These are phyloP conservation scores for Metarhizium album DNA, from an alignment of 2,329 filamentous ascomycete species.

Conservation along the genomic window DNA sequence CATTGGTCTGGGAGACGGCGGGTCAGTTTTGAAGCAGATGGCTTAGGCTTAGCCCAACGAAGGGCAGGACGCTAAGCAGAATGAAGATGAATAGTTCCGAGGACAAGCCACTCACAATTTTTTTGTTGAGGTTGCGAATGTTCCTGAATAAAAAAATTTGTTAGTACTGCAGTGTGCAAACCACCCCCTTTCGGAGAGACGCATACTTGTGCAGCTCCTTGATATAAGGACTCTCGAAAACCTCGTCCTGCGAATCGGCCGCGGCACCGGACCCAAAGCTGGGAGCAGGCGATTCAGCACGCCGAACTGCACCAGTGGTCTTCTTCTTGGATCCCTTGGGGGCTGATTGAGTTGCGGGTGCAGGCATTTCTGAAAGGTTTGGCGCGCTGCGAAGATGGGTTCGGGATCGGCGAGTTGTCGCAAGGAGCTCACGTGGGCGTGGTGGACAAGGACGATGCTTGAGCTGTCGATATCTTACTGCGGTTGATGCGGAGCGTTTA, in stretches of 20 bases:
- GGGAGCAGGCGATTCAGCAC: constrained; percentile 45
- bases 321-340: constrained; percentile 63
- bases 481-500: background rate
- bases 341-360: constrained; percentile 48
- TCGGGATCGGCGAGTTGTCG: constrained; percentile 6
- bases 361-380: constrained; percentile 39
- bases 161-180: constrained; percentile 1
- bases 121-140: constrained; percentile 88
- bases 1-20: constrained; percentile 43
- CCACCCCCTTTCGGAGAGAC: background rate
- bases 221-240: constrained; percentile 65
- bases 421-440: background rate
- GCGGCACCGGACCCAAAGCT: constrained; percentile 33
- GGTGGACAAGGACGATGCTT: background rate
- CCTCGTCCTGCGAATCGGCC: constrained; percentile 48
- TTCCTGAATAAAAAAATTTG: constrained; percentile 42
- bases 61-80: background rate
- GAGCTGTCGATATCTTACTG: background rate
- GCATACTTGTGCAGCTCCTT: constrained; percentile 84
- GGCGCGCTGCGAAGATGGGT: constrained; percentile 4
- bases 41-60: background rate
- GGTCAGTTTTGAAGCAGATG: constrained; percentile 18
- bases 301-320: constrained; percentile 38
- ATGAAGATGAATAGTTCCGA: background rate
- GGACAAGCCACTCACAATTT: constrained; percentile 59